Evolutionary conservation across 441 rosid species (phyloP).

Genomic region (Biscutella laevigata): DNA sequence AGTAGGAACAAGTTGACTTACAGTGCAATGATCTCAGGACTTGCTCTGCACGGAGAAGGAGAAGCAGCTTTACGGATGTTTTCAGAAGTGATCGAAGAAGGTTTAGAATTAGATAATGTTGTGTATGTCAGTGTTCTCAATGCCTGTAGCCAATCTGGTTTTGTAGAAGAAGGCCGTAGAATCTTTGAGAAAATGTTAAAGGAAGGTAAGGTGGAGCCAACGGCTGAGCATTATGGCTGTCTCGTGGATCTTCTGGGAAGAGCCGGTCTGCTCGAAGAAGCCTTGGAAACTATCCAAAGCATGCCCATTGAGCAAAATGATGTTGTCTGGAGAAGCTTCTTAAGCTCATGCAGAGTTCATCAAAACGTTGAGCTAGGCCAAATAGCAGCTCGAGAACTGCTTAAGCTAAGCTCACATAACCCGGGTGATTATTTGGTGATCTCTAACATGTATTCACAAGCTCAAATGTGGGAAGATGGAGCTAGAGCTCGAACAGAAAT

Average conservation of each 20-base stretch:
- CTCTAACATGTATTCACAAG: conserved; percentile 44
- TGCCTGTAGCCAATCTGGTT: conserved; percentile 56
- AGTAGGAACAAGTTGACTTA: conserved; percentile 36
- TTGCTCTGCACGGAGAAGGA: conserved; percentile 51
- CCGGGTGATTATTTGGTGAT: conserved; percentile 46
- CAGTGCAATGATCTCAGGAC: conserved; percentile 53
- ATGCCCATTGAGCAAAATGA: conserved; percentile 48
- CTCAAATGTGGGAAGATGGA: conserved; percentile 48
- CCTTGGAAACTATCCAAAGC: conserved; percentile 37
- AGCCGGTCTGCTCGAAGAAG: conserved; percentile 48
- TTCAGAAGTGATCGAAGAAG: conserved; percentile 46
- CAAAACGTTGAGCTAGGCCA: conserved; percentile 37
- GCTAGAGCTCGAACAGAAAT: conserved; percentile 39
- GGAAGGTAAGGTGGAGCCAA: conserved; percentile 29
- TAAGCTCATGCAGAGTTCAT: conserved; percentile 50
- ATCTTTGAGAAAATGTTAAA: conserved; percentile 37
- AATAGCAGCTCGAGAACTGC: conserved; percentile 37
- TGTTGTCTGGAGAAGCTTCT: conserved; percentile 57
- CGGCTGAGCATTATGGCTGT: conserved; percentile 50
- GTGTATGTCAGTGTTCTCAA: conserved; percentile 48
- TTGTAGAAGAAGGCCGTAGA: conserved; percentile 39
- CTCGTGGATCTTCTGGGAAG: conserved; percentile 53
- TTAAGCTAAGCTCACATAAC: conserved; percentile 31
- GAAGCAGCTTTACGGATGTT: conserved; percentile 38
- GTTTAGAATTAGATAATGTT: conserved; percentile 41